Evolutionary conservation across 2,329 filamentous ascomycete genomes (phyloP).

Genomic region (Aureobasidium uvarum): DNA sequence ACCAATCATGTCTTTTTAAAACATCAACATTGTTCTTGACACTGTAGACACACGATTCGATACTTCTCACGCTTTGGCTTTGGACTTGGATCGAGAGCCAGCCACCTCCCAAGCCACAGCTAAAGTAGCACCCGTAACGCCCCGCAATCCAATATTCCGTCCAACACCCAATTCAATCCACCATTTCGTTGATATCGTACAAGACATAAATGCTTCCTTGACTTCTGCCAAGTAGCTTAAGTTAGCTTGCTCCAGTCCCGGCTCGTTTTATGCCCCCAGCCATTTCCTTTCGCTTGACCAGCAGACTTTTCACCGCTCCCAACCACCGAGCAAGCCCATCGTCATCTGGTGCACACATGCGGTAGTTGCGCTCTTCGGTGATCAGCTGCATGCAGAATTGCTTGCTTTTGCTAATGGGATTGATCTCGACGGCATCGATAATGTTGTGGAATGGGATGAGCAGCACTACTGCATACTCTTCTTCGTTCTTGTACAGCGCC

Average conservation of each 20-base stretch:
- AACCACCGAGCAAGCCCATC: constrained; percentile 80
- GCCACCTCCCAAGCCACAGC: constrained; percentile 15
- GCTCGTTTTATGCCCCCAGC: constrained; percentile 21
- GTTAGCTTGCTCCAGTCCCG: constrained; percentile 7
- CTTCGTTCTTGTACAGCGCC: constrained; percentile 87
- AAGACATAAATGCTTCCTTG: constrained; percentile 5
- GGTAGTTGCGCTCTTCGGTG: constrained; percentile 71
- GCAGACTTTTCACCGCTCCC: constrained; percentile 83
- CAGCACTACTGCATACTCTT: constrained; percentile 82
- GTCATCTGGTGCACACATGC: constrained; percentile 66
- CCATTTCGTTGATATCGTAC: constrained; percentile 16
- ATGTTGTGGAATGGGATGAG: constrained; percentile 76
- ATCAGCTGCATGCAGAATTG: constrained; percentile 88
- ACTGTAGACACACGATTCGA: background rate
- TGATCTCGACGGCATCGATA: constrained; percentile 88
- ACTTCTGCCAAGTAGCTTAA: too few species aligned
- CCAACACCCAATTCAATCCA: background rate
- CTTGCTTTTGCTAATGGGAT: constrained; percentile 82
- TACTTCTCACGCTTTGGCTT: background rate
- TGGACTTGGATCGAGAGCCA: background rate
- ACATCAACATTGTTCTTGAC: background rate
- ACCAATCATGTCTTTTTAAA: background rate
- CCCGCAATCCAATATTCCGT: constrained; percentile 4
- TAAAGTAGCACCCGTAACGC: constrained; percentile 6
- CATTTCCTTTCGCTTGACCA: constrained; percentile 65